Base-by-base conservation (phyloP, 306 rosid species). In the Vigna angularis region DNA sequence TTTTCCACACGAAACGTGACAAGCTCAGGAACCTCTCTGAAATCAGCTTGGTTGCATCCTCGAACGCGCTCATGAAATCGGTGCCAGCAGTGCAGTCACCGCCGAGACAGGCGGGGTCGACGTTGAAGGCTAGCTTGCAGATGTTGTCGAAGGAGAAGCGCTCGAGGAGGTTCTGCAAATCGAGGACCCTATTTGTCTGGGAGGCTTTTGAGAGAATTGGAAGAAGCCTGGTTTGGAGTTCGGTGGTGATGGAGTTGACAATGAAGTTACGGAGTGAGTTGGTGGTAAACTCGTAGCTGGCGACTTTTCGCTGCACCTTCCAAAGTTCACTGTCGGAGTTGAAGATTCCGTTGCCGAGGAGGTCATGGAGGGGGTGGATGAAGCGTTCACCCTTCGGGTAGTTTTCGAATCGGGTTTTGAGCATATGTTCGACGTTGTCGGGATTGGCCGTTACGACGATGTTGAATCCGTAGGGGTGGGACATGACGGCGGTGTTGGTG, bases 341-440 rank as follows among this genome's bases (percentile, higher is more conserved):
- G 79, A 93, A 93, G 84, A 93, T 90, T 53, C 98, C 98, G 0
- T 10, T 36, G 65, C 98, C 98, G 42, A 91, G 74, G 62, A 90
- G 87, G 45, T 88, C 96, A n/a, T 72, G 61, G 36, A 93, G 84
- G 15, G 79, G 73, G 7, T 20, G 1, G 4, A 40, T 82, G 80
- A 93, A 75, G 0, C 81, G 78, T 2, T 83, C 52, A 1, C 98
- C 96, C 74, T 93, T 93, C 0, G 98, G 93, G 66, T 90, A 91
- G 82, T 93, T 93, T 0, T 87, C 82, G 85, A 93, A 90, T 16
- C 84, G 84, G 78, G 93, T 83, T 44, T 86, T 90, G 15, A 93
- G 90, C 64, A 90, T 82, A 85, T 88, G 84, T 52, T 40, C 89
- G 0, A 90, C 94, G 82, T 86, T 89, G 14, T 47, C 17, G 0